Percentiles rank a stretch among this genome's conserved stretches.
phyloP scores from a whole-genome alignment of 164 flowering plant species.

The Stephania japonica region DNA sequence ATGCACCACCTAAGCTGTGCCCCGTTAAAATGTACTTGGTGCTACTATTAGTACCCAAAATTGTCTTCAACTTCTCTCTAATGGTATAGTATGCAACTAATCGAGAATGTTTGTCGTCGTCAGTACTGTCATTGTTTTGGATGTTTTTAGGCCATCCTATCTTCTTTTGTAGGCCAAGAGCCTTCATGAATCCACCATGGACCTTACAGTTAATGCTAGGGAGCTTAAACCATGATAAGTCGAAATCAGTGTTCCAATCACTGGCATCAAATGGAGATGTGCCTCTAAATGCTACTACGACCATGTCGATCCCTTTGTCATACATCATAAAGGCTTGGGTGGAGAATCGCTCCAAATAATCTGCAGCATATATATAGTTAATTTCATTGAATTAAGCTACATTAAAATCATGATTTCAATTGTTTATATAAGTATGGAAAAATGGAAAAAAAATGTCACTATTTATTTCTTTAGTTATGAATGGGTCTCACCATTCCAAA shows the following conservation, averaged over 20 bases:
- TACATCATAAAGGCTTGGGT: slow-evolving; percentile 50
- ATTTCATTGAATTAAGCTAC: no score
- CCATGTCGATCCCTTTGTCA: slow-evolving; percentile 30
- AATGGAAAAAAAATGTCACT: no score
- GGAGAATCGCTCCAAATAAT: slow-evolving; percentile 20
- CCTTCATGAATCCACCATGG: slow-evolving; percentile 68
- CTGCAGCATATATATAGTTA: slow-evolving; percentile 18
- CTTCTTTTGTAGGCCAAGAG: slow-evolving; percentile 51
- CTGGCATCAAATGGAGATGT: slow-evolving; percentile 51
- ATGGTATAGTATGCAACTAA: slow-evolving; percentile 51
- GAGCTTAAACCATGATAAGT: slow-evolving; percentile 56
- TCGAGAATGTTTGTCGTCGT: background rate
- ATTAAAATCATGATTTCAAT: no score
- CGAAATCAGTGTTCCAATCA: slow-evolving; percentile 54
- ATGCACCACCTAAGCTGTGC: slow-evolving; percentile 84
- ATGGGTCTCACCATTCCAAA: slow-evolving; percentile 52
- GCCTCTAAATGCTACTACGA: slow-evolving; percentile 67
- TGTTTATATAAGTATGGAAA: no score
- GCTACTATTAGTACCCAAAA: slow-evolving; percentile 24
- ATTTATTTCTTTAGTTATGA: no score
- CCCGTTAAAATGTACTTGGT: slow-evolving; percentile 69
- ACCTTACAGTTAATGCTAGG: slow-evolving; percentile 32
- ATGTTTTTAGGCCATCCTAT: slow-evolving; percentile 54
- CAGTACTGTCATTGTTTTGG: background rate
- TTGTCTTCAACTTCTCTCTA: slow-evolving; percentile 37